Percentiles rank a stretch among this genome's conserved stretches.
phyloP scores from a whole-genome alignment of 2,329 filamentous ascomycete genomes.

The Aspergillus sojae region DNA sequence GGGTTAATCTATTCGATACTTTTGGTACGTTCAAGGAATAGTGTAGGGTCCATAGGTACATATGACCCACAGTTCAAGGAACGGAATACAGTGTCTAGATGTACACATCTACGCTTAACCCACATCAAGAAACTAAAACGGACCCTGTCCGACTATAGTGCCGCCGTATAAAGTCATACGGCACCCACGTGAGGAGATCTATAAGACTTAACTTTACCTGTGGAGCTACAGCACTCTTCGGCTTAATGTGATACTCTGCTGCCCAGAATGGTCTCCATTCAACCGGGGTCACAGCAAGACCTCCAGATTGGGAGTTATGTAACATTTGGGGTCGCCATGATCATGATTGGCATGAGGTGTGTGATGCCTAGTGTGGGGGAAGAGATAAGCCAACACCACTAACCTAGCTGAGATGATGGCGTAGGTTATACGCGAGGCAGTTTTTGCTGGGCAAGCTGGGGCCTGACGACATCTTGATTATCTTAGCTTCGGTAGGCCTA shows the following conservation, averaged over 20 bases:
- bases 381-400: no score
- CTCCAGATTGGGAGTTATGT: not conserved
- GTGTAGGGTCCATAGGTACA: not conserved
- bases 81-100: not conserved
- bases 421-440: not conserved
- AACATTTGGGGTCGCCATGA: not conserved
- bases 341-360: not conserved
- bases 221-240: not conserved
- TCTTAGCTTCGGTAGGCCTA: not conserved
- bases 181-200: not conserved
- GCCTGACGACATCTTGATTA: not conserved
- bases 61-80: not conserved
- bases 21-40: not conserved
- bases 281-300: not conserved
- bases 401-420: not conserved
- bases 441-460: not conserved
- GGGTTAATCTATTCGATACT: not conserved
- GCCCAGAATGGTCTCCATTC: not conserved
- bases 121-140: not conserved
- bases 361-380: not conserved
- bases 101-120: no score
- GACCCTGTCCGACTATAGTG: not conserved
- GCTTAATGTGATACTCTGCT: not conserved
- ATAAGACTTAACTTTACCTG: not conserved
- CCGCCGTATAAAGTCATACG: not conserved